A percentile compares a stretch with the other conserved stretches of the same genome.
Evolutionary conservation across 1,139 yeast genomes (phyloP).

Genomic region (Kodamaea anthophila): DNA sequence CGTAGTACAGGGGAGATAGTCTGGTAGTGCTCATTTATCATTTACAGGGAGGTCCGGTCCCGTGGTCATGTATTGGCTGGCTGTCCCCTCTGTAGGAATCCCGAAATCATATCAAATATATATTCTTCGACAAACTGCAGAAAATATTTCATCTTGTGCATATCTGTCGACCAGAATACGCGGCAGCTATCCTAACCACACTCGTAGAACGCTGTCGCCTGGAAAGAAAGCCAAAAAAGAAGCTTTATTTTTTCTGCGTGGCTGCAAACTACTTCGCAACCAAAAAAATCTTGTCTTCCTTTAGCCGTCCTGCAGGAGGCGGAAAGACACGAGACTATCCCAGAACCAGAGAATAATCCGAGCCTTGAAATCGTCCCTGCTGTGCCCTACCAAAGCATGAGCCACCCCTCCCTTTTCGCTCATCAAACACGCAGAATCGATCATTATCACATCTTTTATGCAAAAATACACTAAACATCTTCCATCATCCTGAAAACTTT

Average conservation of each 20-base stretch:
- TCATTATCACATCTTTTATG: too few relatives aligned
- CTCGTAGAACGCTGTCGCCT: conserved; percentile 1
- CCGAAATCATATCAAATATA: conserved; percentile 3
- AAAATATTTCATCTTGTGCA: conserved; percentile 7
- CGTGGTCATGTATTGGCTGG: not conserved
- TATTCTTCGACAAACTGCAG: conserved; percentile 1
- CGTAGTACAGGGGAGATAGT: conserved; percentile 58
- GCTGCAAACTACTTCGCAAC: conserved; percentile 5
- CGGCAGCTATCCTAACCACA: conserved; percentile 1
- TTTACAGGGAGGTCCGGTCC: not conserved
- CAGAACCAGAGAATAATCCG: too few relatives aligned
- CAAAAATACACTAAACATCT: too few relatives aligned
- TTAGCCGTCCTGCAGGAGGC: conserved; percentile 2
- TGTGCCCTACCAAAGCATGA: too few relatives aligned
- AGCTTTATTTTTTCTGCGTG: conserved; percentile 3
- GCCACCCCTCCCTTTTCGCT: too few relatives aligned
- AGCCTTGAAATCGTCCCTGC: too few relatives aligned
- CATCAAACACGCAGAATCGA: too few relatives aligned
- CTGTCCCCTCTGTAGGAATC: too few relatives aligned
- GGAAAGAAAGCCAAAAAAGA: not conserved
- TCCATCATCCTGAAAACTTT: too few relatives aligned
- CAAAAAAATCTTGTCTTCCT: conserved; percentile 3
- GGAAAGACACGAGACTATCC: not conserved
- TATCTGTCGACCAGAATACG: conserved; percentile 4
- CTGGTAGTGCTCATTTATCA: conserved; percentile 21